phyloP scores from a whole-genome alignment of 371 early-diverging fungal genomes.

The Mortierella sp. region DNA sequence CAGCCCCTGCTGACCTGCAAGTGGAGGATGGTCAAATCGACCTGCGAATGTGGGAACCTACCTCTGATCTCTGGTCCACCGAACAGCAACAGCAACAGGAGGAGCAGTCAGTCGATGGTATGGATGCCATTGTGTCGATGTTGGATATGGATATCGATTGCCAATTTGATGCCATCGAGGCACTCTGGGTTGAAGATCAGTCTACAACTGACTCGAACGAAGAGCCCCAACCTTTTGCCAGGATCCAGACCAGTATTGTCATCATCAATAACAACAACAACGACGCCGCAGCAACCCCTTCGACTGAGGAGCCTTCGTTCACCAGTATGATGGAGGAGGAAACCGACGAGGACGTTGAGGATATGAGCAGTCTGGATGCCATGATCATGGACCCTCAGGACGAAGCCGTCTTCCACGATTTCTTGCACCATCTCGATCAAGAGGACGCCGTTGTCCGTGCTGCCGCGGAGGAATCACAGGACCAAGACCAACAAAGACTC shows the following conservation, averaged over 20 bases:
- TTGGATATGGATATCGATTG: background rate
- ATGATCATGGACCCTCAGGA: constrained; percentile 45
- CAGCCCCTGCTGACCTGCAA: background rate
- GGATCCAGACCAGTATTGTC: constrained; percentile 18
- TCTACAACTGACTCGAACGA: background rate
- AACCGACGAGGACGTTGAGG: constrained; percentile 18
- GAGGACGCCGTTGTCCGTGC: constrained; percentile 17
- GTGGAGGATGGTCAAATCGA: background rate
- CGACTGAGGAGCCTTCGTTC: background rate
- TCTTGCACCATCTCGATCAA: constrained; percentile 30
- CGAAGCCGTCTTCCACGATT: constrained; percentile 28
- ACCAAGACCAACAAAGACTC: background rate
- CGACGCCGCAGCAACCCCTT: background rate
- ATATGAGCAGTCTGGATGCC: constrained; percentile 31
- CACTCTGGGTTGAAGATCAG: background rate
- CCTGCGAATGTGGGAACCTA: constrained; percentile 2
- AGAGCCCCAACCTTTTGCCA: constrained; percentile 15
- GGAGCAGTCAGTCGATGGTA: background rate
- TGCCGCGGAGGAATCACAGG: background rate
- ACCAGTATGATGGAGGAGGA: background rate
- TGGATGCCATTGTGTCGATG: background rate
- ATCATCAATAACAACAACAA: constrained; percentile 17
- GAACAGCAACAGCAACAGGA: background rate
- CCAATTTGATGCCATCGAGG: background rate
- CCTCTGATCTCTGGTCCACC: background rate